phyloP scores from a whole-genome alignment of 1,139 yeast genomes.

The Kurtzmaniella quercitrusa region DNA sequence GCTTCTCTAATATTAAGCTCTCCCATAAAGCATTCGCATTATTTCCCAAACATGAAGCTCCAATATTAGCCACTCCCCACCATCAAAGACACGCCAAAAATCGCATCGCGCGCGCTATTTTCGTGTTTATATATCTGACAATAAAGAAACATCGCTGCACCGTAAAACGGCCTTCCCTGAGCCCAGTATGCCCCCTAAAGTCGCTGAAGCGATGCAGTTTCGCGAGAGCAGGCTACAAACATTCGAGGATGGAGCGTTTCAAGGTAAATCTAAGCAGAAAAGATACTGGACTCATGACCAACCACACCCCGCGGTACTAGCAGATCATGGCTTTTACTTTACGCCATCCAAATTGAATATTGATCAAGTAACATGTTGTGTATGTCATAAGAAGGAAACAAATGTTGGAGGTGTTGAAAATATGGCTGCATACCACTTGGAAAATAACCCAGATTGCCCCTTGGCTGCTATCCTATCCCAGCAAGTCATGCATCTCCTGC shows the following conservation, averaged over 20 bases:
- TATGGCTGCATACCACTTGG: conserved; percentile 43
- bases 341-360: conserved; percentile 48
- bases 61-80: too few relatives aligned
- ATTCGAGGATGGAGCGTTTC: conserved; percentile 21
- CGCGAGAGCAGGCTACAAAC: conserved; percentile 22
- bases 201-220: conserved; percentile 12
- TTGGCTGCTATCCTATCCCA: conserved; percentile 31
- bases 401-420: conserved; percentile 28
- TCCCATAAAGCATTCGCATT: too few relatives aligned
- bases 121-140: not conserved
- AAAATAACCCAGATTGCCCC: conserved; percentile 45
- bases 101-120: too few relatives aligned
- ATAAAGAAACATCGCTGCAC: too few relatives aligned
- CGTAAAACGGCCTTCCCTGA: too few relatives aligned
- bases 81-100: too few relatives aligned
- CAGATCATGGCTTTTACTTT: conserved; percentile 67
- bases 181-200: conserved; percentile 2
- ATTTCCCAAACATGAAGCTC: too few relatives aligned
- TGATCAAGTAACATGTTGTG: conserved; percentile 56
- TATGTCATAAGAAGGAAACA: conserved; percentile 50
- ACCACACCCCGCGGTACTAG: conserved; percentile 41
- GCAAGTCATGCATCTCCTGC: conserved; percentile 13
- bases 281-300: conserved; percentile 34
- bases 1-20: too few relatives aligned
- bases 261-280: conserved; percentile 17